Conservation (phyloP, 1,284 basidiomycete species). For the Fomitopsis palustris region DNA sequence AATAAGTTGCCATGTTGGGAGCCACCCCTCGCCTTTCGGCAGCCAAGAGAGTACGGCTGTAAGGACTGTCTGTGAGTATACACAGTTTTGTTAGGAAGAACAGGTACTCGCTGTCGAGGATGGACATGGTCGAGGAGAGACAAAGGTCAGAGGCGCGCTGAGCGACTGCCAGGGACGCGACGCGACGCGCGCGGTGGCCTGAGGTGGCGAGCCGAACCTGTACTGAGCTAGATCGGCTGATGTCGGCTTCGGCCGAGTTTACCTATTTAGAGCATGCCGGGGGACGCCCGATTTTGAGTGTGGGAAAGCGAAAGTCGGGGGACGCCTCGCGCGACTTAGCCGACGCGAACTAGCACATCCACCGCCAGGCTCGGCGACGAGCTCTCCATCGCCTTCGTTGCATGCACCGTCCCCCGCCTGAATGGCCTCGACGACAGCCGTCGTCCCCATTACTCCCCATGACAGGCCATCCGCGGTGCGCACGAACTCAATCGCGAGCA, state of each 20-base stretch:
- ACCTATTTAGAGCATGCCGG: background rate
- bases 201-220: background rate
- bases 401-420: slow-evolving; percentile 25
- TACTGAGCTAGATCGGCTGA: background rate
- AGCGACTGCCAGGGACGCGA: background rate
- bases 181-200: background rate
- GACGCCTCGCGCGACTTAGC: background rate
- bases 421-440: slow-evolving; percentile 27
- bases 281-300: background rate
- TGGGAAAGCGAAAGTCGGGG: background rate
- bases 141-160: background rate
- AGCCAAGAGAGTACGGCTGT: slow-evolving; percentile 29
- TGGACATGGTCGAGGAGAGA: slow-evolving; percentile 1
- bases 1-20: slow-evolving; percentile 86
- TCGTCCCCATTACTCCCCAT: slow-evolving; percentile 13
- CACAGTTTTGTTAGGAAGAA: background rate
- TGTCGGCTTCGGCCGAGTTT: background rate
- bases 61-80: background rate
- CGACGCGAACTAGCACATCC: background rate
- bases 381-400: slow-evolving; percentile 15
- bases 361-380: slow-evolving; percentile 3
- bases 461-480: slow-evolving; percentile 26
- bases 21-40: slow-evolving; percentile 60
- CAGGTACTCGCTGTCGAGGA: slow-evolving; percentile 1
- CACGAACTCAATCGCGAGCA: slow-evolving; percentile 40